phyloP scores from a whole-genome alignment of 805 yeast species.

The Wickerhamomyces strasburgensis region DNA sequence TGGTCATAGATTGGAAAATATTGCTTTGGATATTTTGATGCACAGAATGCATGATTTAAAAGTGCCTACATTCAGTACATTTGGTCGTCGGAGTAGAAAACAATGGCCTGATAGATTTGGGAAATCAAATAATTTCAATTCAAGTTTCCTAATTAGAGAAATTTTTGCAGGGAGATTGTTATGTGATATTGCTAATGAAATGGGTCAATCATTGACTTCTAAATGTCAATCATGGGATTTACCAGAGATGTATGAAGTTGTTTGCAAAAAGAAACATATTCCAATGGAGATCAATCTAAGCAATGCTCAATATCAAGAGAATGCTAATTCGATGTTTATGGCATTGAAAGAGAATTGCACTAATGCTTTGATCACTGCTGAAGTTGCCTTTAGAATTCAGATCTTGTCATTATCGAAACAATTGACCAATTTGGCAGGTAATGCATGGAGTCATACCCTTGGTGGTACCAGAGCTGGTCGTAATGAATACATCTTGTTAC shows the following conservation, averaged over 20 bases:
- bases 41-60: slow-evolving; percentile 75
- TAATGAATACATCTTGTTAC: slow-evolving; percentile 87
- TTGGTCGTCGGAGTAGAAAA: slow-evolving; percentile 78
- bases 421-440: slow-evolving; percentile 90
- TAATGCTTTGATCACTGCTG: slow-evolving; percentile 67
- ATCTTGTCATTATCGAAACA: slow-evolving; percentile 86
- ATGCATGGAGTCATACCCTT: slow-evolving; percentile 93
- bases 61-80: slow-evolving; percentile 69
- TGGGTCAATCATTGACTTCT: slow-evolving; percentile 87
- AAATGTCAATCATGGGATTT: slow-evolving; percentile 95
- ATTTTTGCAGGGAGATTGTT: slow-evolving; percentile 79
- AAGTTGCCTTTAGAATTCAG: slow-evolving; percentile 77
- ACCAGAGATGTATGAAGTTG: slow-evolving; percentile 82
- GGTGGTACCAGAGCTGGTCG: slow-evolving; percentile 96
- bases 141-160: slow-evolving; percentile 57
- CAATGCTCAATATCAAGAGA: slow-evolving; percentile 59
- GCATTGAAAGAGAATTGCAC: slow-evolving; percentile 64
- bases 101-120: slow-evolving; percentile 76
- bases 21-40: slow-evolving; percentile 72
- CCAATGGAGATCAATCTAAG: slow-evolving; percentile 72
- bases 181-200: slow-evolving; percentile 90
- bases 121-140: slow-evolving; percentile 38
- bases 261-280: slow-evolving; percentile 57
- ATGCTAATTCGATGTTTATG: slow-evolving; percentile 60
- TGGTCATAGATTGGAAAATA: slow-evolving; percentile 81